phyloP scores from a whole-genome alignment of 495 filamentous ascomycete species.

The Neurospora sp. region DNA sequence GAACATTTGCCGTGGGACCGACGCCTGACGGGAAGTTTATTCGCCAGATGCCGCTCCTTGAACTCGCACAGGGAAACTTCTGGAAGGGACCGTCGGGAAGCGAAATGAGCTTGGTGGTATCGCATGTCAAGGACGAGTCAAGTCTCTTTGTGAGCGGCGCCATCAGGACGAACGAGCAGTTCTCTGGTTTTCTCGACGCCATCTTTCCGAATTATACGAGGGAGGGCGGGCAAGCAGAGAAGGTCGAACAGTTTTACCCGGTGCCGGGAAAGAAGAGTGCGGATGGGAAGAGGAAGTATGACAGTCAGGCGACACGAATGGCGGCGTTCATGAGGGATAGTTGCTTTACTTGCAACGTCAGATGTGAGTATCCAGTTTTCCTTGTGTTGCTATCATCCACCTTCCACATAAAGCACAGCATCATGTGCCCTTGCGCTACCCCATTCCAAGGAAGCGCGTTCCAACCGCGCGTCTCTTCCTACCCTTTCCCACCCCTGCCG shows the following conservation, averaged over 20 bases:
- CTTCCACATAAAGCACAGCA: not conserved
- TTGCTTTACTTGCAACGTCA: constrained; percentile 31
- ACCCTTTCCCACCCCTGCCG: not conserved
- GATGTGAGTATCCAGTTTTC: constrained; percentile 12
- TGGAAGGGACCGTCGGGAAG: constrained; percentile 25
- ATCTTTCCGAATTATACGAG: constrained; percentile 30
- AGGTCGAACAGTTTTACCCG: constrained; percentile 27
- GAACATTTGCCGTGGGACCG: constrained; percentile 35
- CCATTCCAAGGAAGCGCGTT: not conserved
- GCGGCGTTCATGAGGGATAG: constrained; percentile 25
- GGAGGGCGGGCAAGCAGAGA: constrained; percentile 18
- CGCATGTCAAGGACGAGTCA: constrained; percentile 32
- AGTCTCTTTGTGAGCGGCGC: constrained; percentile 29
- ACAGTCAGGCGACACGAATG: constrained; percentile 22
- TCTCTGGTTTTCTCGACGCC: constrained; percentile 37
- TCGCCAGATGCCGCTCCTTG: constrained; percentile 33
- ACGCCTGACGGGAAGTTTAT: constrained; percentile 36
- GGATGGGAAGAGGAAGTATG: constrained; percentile 10
- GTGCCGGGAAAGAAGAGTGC: constrained; percentile 8
- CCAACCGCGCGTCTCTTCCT: not conserved
- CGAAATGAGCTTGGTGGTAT: constrained; percentile 20
- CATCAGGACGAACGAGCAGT: constrained; percentile 42
- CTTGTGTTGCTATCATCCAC: not conserved
- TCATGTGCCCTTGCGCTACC: not conserved
- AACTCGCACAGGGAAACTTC: constrained; percentile 34